phyloP scores from a whole-genome alignment of 2,329 filamentous ascomycete genomes.

The Uncinocarpus reesii region DNA sequence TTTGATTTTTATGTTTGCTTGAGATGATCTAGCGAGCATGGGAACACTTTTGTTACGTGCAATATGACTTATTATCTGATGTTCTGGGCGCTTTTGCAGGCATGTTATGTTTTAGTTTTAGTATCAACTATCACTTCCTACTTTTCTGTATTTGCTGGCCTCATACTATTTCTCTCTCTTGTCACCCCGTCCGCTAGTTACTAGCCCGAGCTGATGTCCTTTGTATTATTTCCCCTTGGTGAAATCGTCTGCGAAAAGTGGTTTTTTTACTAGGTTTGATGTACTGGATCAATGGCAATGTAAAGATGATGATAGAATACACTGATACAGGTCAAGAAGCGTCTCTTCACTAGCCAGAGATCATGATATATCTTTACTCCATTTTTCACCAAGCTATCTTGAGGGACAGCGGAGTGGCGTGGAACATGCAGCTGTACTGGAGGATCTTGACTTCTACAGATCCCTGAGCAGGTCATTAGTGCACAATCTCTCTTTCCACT shows the following conservation, averaged over 20 bases:
- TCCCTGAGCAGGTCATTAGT: no score
- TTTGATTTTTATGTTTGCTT: constrained; percentile 10
- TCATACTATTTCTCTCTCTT: neutral
- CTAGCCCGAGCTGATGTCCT: neutral
- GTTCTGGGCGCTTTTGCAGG: constrained; percentile 4
- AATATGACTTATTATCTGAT: constrained; percentile 10
- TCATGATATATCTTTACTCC: no score
- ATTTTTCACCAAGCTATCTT: no score
- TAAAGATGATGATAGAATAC: neutral
- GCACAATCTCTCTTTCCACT: no score
- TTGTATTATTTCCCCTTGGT: constrained; percentile 6
- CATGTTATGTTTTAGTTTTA: neutral
- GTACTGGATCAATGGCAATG: neutral
- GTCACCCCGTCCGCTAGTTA: neutral
- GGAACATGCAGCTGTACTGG: no score
- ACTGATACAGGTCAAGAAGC: no score
- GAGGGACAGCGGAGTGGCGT: no score
- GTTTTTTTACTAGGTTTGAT: neutral
- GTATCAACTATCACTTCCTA: neutral
- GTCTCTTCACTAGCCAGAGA: no score
- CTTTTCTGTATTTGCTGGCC: neutral
- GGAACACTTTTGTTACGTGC: constrained; percentile 7
- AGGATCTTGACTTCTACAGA: no score
- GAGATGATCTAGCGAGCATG: constrained; percentile 12
- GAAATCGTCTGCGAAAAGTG: neutral